Evolutionary conservation across 495 filamentous ascomycete species (phyloP).

Genomic region (Aspergillus conjunctus): DNA sequence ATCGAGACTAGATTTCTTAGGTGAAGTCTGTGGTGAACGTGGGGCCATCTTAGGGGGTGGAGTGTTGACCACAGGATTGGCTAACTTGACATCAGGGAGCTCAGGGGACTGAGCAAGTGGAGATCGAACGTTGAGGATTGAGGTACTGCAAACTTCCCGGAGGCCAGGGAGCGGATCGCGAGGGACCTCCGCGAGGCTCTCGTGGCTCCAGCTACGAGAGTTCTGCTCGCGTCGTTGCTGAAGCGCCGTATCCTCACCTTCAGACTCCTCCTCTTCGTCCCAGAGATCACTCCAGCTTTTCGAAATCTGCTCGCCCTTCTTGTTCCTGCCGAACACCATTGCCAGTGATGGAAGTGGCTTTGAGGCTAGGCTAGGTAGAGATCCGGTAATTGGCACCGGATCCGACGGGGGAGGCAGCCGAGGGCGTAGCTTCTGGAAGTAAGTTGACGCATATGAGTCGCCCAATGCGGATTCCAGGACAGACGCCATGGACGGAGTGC

Average conservation of each 20-base stretch:
- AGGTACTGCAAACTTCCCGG: conserved; percentile 52
- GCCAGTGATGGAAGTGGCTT: conserved; percentile 68
- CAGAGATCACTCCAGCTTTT: conserved; percentile 98
- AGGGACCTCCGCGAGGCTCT: conserved; percentile 57
- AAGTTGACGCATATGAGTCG: conserved; percentile 65
- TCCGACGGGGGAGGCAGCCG: conserved; percentile 49
- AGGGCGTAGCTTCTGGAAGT: conserved; percentile 44
- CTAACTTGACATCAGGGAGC: conserved; percentile 41
- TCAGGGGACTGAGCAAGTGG: conserved; percentile 30
- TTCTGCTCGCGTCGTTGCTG: conserved; percentile 71
- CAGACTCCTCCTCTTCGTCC: conserved; percentile 87
- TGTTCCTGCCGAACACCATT: conserved; percentile 75
- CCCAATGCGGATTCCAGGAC: conserved; percentile 75
- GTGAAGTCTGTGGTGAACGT: conserved; percentile 53
- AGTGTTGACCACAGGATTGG: conserved; percentile 59
- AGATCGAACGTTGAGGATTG: conserved; percentile 49
- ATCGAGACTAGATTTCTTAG: conserved; percentile 63
- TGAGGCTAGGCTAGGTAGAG: conserved; percentile 71
- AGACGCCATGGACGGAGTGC: conserved; percentile 78
- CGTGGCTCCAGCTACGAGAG: conserved; percentile 78
- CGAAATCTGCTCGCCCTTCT: conserved; percentile 68
- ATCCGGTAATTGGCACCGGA: conserved; percentile 68
- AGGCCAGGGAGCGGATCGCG: conserved; percentile 25
- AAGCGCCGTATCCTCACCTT: conserved; percentile 57
- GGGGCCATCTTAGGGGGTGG: conserved; percentile 67